These are phyloP conservation scores for Trifolium dubium DNA, from an alignment of 306 rosid species.

Conservation along the genomic window DNA sequence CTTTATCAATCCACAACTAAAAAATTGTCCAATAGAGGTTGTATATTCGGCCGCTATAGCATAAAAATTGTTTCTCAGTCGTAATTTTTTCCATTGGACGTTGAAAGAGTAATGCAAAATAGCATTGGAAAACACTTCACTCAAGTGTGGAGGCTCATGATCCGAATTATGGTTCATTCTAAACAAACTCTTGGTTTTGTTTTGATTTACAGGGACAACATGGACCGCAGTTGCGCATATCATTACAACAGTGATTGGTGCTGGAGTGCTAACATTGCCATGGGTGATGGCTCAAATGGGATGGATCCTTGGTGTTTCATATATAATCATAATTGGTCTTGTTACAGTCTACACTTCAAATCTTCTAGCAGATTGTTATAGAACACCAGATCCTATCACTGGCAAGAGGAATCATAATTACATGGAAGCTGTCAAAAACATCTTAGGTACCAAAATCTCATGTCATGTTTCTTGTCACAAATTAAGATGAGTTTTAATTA, in stretches of 20 bases:
- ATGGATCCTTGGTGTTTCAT: slow-evolving; percentile 38
- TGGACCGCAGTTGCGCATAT: slow-evolving; percentile 37
- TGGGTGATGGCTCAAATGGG: slow-evolving; percentile 46
- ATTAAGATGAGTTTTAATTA: background rate
- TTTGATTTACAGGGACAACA: slow-evolving; percentile 26
- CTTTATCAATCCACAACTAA: too few relatives aligned
- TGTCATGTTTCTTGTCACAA: background rate
- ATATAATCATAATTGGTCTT: background rate
- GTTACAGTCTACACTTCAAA: slow-evolving; percentile 39
- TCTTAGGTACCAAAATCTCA: slow-evolving; percentile 33
- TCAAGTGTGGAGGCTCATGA: too few relatives aligned
- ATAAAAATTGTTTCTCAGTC: too few relatives aligned
- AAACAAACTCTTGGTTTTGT: background rate
- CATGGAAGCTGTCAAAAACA: slow-evolving; percentile 37
- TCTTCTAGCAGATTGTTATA: slow-evolving; percentile 45
- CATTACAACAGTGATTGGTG: slow-evolving; percentile 35
- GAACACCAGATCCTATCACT: slow-evolving; percentile 43
- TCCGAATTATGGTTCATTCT: too few relatives aligned
- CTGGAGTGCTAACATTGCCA: slow-evolving; percentile 37
- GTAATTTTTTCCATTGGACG: too few relatives aligned
- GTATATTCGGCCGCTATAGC: too few relatives aligned
- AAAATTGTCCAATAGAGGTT: too few relatives aligned
- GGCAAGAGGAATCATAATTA: slow-evolving; percentile 37
- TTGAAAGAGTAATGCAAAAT: too few relatives aligned
- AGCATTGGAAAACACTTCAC: too few relatives aligned